Evolutionary conservation across 139 green algal species (phyloP).

Genomic region (Protoeuglena noctilucae): DNA sequence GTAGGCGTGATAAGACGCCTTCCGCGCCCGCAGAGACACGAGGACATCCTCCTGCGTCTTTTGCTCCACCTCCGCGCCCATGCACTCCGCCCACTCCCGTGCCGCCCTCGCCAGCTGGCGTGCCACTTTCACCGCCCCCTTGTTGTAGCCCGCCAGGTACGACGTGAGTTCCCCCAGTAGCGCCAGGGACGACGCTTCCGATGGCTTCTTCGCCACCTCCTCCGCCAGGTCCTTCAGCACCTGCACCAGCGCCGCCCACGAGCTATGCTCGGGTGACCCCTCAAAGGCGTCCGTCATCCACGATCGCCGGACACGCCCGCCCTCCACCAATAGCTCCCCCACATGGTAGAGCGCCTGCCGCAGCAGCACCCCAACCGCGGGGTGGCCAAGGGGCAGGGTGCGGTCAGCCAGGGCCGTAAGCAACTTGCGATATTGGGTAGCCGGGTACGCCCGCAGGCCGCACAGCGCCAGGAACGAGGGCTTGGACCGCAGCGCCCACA

Average conservation of each 20-base stretch:
- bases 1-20: constrained; percentile 11
- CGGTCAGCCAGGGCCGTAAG: constrained; percentile 11
- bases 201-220: constrained; percentile 15
- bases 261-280: constrained; percentile 9
- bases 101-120: constrained; percentile 25
- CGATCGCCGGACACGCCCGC: neutral
- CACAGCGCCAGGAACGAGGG: constrained; percentile 11
- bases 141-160: constrained; percentile 17
- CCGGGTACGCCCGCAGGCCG: constrained; percentile 14
- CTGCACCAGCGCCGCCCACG: constrained; percentile 3
- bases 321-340: constrained; percentile 3
- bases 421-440: constrained; percentile 13
- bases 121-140: constrained; percentile 7
- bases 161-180: constrained; percentile 23
- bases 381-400: constrained; percentile 11
- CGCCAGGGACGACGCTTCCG: constrained; percentile 19
- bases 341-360: constrained; percentile 24
- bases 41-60: neutral
- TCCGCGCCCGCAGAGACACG: constrained; percentile 5
- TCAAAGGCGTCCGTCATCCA: constrained; percentile 12
- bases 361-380: constrained; percentile 16
- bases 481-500: constrained; percentile 22
- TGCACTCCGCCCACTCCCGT: constrained; percentile 13
- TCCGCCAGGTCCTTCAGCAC: constrained; percentile 15
- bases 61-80: constrained; percentile 14